Conservation (phyloP, 768 basidiomycete species). For the Dentipellis fragilis region DNA sequence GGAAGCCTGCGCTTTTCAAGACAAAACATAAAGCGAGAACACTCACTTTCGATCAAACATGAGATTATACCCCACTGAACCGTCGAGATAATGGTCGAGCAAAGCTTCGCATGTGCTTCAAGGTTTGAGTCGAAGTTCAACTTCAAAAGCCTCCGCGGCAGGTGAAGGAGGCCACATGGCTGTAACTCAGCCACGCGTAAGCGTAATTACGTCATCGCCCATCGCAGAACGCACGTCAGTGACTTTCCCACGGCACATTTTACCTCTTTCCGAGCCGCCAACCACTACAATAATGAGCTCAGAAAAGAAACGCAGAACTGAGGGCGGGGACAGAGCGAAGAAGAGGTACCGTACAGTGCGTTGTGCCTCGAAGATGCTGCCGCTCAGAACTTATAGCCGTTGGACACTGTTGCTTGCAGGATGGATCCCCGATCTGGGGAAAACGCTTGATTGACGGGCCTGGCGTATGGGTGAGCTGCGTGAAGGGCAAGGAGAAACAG, state of each 20-base stretch:
- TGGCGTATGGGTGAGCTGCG: constrained; percentile 78
- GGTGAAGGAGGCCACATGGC: neutral
- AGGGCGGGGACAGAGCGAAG: neutral
- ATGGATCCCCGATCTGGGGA: constrained; percentile 58
- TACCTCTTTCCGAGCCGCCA: neutral
- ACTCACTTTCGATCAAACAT: no score
- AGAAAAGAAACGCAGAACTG: neutral
- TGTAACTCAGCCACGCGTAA: no score
- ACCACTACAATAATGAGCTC: neutral
- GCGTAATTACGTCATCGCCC: neutral
- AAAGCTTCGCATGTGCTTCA: no score
- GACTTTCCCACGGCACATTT: neutral
- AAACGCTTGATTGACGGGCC: constrained; percentile 67
- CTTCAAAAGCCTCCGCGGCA: no score
- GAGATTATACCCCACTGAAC: no score
- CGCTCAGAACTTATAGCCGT: neutral
- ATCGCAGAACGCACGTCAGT: neutral
- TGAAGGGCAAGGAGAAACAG: constrained; percentile 77
- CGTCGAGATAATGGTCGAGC: no score
- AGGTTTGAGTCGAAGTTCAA: no score
- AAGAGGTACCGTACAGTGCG: constrained; percentile 5
- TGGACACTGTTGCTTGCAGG: constrained; percentile 26
- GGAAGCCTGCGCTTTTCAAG: no score
- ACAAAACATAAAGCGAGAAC: no score
- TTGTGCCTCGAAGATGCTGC: neutral